phyloP scores from a whole-genome alignment of 345 rosid genomes.

The Brassica incana region DNA sequence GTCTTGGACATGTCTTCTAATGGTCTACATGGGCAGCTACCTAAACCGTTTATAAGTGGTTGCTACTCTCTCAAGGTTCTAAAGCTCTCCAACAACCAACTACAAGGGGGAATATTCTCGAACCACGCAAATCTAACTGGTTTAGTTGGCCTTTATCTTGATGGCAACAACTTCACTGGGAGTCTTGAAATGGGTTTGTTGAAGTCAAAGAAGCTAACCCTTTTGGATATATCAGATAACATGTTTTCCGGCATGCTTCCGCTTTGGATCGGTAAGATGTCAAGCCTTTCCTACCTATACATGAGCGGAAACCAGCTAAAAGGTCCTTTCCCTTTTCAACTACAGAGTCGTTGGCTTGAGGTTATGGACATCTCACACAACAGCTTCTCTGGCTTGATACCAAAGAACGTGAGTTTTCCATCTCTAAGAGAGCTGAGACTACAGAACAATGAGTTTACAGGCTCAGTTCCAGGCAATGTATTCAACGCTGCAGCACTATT shows the following conservation, averaged over 20 bases:
- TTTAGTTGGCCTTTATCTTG: conserved; percentile 6
- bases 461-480: conserved; percentile 39
- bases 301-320: conserved; percentile 23
- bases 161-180: conserved; percentile 27
- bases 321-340: conserved; percentile 51
- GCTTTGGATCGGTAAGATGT: conserved; percentile 12
- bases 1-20: conserved; percentile 31
- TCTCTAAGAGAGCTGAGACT: conserved; percentile 1
- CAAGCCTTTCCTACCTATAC: background rate
- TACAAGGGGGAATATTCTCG: conserved; percentile 13
- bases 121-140: conserved; percentile 22
- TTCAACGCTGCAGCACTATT: conserved; percentile 50
- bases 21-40: conserved; percentile 24
- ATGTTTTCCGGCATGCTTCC: background rate
- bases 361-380: conserved; percentile 63
- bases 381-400: conserved; percentile 54
- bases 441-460: conserved; percentile 45
- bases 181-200: conserved; percentile 2
- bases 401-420: conserved; percentile 57
- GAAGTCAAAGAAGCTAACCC: background rate
- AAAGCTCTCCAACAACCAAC: conserved; percentile 27
- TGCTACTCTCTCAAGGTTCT: conserved; percentile 22
- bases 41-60: background rate
- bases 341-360: conserved; percentile 51
- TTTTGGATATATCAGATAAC: conserved; percentile 28